Conservation (phyloP, 1,284 basidiomycete species). For the Fistulinella cinereoalba region DNA sequence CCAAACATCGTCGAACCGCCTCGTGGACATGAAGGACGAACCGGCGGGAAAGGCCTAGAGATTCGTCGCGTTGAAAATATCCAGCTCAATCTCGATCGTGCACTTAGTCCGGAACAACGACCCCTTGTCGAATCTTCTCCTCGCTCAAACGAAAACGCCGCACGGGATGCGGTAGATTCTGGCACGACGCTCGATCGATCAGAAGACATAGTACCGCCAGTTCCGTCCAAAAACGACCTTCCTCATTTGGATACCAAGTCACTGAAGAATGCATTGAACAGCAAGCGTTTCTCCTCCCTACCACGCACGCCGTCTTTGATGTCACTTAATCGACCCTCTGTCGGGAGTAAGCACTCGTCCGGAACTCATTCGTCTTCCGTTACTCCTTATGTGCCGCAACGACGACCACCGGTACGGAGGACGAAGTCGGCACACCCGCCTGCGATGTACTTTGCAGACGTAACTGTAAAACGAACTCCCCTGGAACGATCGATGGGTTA, state of each 20-base stretch:
- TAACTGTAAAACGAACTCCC: slow-evolving; percentile 56
- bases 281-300: slow-evolving; percentile 59
- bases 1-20: slow-evolving; percentile 41
- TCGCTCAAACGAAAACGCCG: slow-evolving; percentile 21
- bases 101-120: slow-evolving; percentile 14
- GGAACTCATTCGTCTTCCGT: slow-evolving; percentile 42
- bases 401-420: slow-evolving; percentile 34
- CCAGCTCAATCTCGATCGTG: slow-evolving; percentile 4
- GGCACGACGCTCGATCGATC: slow-evolving; percentile 16
- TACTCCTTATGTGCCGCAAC: slow-evolving; percentile 11
- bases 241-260: slow-evolving; percentile 23
- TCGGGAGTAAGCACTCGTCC: slow-evolving; percentile 32
- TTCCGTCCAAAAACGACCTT: slow-evolving; percentile 32
- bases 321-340: slow-evolving; percentile 29
- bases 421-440: slow-evolving; percentile 57
- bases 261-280: slow-evolving; percentile 31
- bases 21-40: slow-evolving; percentile 28
- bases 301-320: slow-evolving; percentile 55
- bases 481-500: slow-evolving; percentile 77
- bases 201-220: slow-evolving; percentile 29
- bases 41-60: slow-evolving; percentile 26
- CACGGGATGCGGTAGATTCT: slow-evolving; percentile 17
- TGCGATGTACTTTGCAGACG: slow-evolving; percentile 73
- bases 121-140: slow-evolving; percentile 16
- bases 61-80: slow-evolving; percentile 31